Base-by-base conservation (phyloP, 2,329 filamentous ascomycete genomes). In the Emmonsiellopsis sp. region DNA sequence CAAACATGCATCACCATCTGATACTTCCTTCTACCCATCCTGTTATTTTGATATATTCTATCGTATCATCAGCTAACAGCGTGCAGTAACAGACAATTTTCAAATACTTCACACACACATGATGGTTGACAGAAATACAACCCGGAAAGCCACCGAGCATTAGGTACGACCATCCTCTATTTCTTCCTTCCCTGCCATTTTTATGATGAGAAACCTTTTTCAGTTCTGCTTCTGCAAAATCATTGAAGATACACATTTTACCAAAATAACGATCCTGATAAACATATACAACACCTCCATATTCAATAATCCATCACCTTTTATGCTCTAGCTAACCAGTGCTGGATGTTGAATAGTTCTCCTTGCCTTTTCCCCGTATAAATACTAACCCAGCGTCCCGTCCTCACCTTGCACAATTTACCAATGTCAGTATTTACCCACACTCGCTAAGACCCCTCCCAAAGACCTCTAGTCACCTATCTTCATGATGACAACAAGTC, bases 1-100 rank as follows among this genome's bases (percentile, higher is more conserved):
- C 77, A 73, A 78, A 80, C 78, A 81, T 81, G 78, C 78, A 81
- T 72, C 73, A 81, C 78, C 78, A 78, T 80, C 78, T 81, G 74
- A 77, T 52, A 46, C 49, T 51, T 49, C 44, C n/a, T 45, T 48
- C 14, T 11, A 49, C 47, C 47, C 17, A 46, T 49, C 34, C 13
- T 37, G 42, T 49, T 31, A 36, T 54, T 64, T 64, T 51, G 55
- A 42, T 52, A 33, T 44, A 8, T 34, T 36, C n/a, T 33, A 43
- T 53, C 54, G 34, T 57, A 51, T 45, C 46, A 9, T 6, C 10
- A 42, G 42, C 42, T 49, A 49, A 51, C n/a, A 13, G n/a, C 33
- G 14, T 51, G 34, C 9, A 14, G 31, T n/a, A 32, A 32, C 36
- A 48, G 27, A 50, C 40, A 48, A 43, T 46, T 54, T 14, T 52